phyloP scores from a whole-genome alignment of 129 eudicot genomes.

The Centaurea solstitialis region DNA sequence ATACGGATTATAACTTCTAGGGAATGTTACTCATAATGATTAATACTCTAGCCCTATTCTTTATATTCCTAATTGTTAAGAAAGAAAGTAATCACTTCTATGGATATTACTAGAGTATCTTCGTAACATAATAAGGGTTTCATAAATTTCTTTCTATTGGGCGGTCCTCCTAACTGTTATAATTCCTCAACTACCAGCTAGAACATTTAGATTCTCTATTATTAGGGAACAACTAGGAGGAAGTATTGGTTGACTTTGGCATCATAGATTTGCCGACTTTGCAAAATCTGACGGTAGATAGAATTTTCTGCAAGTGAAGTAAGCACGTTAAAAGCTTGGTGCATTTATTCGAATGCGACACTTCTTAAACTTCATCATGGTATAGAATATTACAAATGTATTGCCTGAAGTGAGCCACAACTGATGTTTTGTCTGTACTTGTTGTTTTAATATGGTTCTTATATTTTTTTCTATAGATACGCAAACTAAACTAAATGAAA shows the following conservation, averaged over 20 bases:
- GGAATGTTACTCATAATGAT: not conserved
- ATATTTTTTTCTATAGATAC: not conserved
- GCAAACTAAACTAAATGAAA: not conserved
- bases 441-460: not conserved
- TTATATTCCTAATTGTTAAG: not conserved
- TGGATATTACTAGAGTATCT: not conserved
- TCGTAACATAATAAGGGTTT: not conserved
- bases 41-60: not conserved
- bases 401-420: not conserved
- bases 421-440: not conserved
- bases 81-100: not conserved
- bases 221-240: not conserved
- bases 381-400: not conserved
- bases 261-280: not conserved
- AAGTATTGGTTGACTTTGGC: not conserved
- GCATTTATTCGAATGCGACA: not conserved
- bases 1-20: not conserved
- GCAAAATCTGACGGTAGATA: not conserved
- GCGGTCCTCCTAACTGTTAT: not conserved
- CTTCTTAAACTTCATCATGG: not conserved
- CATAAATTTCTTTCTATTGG: not conserved
- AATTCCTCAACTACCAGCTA: not conserved
- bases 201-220: constrained; percentile 1
- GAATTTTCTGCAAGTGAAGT: not conserved
- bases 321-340: not conserved